Base-by-base conservation (phyloP, 1,284 basidiomycete species). In the Erythrobasidium hasegawianum region DNA sequence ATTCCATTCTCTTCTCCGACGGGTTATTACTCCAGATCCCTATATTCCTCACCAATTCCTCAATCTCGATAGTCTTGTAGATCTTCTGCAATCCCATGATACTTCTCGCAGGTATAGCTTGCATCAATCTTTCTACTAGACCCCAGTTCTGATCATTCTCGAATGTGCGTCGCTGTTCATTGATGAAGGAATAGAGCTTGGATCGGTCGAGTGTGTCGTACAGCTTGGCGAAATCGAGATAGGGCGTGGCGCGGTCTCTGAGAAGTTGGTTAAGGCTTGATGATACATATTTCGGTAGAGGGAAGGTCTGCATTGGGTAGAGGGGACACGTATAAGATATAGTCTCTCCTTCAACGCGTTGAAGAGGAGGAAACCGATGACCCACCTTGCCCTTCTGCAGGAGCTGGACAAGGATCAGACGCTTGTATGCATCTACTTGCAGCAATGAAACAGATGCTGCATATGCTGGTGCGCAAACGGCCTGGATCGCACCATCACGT, bases 351-450 rank as follows among this genome's bases (percentile, higher is more conserved):
- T n/a, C n/a, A n/a, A n/a, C n/a, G n/a, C n/a, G n/a, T n/a, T n/a
- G n/a, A n/a, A n/a, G n/a, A n/a, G n/a, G n/a, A n/a, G n/a, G n/a
- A n/a, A n/a, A n/a, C n/a, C n/a, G n/a, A n/a, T n/a, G 65, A 38
- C 79, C 29, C 33, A 86, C 86, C 79, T 85, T 84, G 40, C 89
- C 90, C 67, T 84, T 81, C 14, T 82, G 78, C 57, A 92, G 86
- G 24, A 92, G 77, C 72, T 90, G 88, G 7, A 89, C 82, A 4
- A 92, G 79, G 8, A 83, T 77, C 43, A 89, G 78, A 77, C 91
- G 90, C 80, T 93, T 93, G 74, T 87, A 80, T 0, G 90, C 90
- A 72, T 92, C 90, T 71, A 90, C 76, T 75, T 94, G 90, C 5
- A 93, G 80, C 2, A 86, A 84, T 1, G 84, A 82, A 0, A 85